A percentile compares a stretch with the other conserved stretches of the same genome.
These are phyloP conservation scores for Colletotrichum gigasporum DNA, from an alignment of 2,329 filamentous ascomycete genomes.

Conservation along the genomic window DNA sequence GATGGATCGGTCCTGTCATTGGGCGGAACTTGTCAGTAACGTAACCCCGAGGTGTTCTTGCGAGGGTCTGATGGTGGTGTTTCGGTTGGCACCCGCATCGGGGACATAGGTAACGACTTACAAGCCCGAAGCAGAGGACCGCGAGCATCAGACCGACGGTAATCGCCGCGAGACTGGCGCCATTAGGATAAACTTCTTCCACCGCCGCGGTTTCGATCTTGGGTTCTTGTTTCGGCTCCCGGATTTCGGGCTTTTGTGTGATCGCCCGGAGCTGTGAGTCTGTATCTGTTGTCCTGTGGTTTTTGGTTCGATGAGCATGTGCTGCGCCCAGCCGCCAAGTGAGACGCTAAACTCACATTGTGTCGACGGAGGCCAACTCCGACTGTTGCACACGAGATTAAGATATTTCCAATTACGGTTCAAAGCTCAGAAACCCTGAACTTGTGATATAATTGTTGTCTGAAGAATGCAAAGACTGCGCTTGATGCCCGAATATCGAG, in stretches of 20 bases:
- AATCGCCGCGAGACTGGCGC: conserved; percentile 16
- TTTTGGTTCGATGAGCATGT: not conserved
- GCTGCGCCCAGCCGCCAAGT: not conserved
- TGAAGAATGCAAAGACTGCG: no score
- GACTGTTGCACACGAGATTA: no score
- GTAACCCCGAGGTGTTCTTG: not conserved
- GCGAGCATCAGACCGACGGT: conserved; percentile 15
- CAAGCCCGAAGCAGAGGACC: conserved; percentile 23
- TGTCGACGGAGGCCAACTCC: not conserved
- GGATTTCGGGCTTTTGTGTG: not conserved
- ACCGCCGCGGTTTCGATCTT: not conserved
- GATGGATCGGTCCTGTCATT: conserved; percentile 22
- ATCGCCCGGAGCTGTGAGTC: not conserved
- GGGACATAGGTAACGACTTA: conserved; percentile 4
- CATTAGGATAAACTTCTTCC: not conserved
- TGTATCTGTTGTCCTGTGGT: not conserved
- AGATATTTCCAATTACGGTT: no score
- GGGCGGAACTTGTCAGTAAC: not conserved
- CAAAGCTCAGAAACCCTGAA: no score
- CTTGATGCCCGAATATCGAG: no score
- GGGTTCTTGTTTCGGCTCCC: not conserved
- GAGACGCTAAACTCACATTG: not conserved
- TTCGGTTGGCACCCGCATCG: no score
- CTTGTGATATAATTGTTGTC: no score
- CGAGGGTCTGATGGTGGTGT: no score